A percentile compares a stretch with the other conserved stretches of the same genome.
These are phyloP conservation scores for Clohesyomyces aquaticus DNA, from an alignment of 495 filamentous ascomycete genomes.

Conservation along the genomic window DNA sequence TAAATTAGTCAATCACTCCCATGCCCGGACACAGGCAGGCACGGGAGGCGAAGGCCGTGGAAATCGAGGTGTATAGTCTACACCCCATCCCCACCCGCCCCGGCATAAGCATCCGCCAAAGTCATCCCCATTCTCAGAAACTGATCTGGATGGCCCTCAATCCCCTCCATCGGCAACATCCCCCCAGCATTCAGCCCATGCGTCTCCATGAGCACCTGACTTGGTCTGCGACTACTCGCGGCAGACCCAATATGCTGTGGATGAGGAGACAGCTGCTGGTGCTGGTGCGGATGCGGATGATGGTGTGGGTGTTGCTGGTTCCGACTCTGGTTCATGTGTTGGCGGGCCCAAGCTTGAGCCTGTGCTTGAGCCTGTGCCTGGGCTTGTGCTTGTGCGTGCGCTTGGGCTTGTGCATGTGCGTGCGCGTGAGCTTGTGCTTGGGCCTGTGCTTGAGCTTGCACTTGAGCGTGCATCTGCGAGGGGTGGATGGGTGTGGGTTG, in stretches of 20 bases:
- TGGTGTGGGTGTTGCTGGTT: constrained; percentile 34
- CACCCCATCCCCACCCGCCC: constrained; percentile 18
- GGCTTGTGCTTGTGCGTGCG: constrained; percentile 38
- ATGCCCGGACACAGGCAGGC: too few species aligned
- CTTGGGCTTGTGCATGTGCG: constrained; percentile 33
- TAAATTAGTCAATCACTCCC: too few species aligned
- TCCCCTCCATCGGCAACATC: constrained; percentile 39
- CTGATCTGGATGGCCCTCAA: constrained; percentile 30
- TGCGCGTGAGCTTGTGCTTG: constrained; percentile 42
- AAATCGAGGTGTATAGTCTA: background rate
- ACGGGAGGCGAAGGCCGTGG: background rate
- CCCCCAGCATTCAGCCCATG: constrained; percentile 30
- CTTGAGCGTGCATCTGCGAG: constrained; percentile 20
- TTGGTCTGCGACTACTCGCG: constrained; percentile 20
- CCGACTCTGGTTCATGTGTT: constrained; percentile 38
- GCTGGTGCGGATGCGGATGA: too few species aligned
- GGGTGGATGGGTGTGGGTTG: constrained; percentile 26
- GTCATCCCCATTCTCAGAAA: constrained; percentile 33
- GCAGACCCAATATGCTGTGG: constrained; percentile 34
- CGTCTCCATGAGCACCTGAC: constrained; percentile 27
- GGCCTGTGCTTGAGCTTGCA: constrained; percentile 17
- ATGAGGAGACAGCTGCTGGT: constrained; percentile 34
- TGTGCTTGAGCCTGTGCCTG: constrained; percentile 33
- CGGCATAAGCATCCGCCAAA: constrained; percentile 14
- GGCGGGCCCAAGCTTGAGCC: constrained; percentile 26